Conservation (phyloP, 208 protist species). For the Acanthamoeba triangularis region DNA sequence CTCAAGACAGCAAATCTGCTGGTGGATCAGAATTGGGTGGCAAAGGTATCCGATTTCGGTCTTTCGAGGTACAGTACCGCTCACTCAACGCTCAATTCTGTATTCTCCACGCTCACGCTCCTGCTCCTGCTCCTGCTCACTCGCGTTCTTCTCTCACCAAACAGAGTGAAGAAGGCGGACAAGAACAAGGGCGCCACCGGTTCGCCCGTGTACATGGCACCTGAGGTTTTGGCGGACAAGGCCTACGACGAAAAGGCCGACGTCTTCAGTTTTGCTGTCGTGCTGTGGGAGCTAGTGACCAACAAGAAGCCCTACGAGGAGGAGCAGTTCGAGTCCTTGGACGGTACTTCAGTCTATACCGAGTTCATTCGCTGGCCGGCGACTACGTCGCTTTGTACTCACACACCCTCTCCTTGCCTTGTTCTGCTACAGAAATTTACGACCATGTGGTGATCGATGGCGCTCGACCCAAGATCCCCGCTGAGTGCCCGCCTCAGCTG, state of each 20-base stretch:
- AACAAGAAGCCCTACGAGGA: constrained; percentile 52
- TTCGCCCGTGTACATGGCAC: neutral
- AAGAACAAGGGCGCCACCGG: constrained; percentile 3
- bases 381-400: neutral
- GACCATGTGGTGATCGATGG: neutral
- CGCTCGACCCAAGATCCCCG: constrained; percentile 27
- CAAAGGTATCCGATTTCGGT: constrained; percentile 36
- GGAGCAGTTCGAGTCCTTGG: constrained; percentile 16
- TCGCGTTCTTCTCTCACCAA: neutral
- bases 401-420: neutral
- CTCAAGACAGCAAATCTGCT: constrained; percentile 78
- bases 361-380: too few relatives aligned
- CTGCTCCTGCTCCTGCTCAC: neutral
- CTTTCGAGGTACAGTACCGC: neutral
- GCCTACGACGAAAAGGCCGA: constrained; percentile 5
- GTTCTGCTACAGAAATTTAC: neutral
- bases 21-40: constrained; percentile 4
- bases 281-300: constrained; percentile 73
- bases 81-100: neutral
- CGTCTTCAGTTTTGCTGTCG: neutral
- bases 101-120: neutral
- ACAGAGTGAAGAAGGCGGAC: neutral
- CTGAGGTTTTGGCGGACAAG: neutral
- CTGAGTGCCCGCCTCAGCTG: constrained; percentile 50
- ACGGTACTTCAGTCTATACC: neutral